Evolutionary conservation across 352 stramenopile genomes (phyloP).

Genomic region (Phytophthora citrophthora): DNA sequence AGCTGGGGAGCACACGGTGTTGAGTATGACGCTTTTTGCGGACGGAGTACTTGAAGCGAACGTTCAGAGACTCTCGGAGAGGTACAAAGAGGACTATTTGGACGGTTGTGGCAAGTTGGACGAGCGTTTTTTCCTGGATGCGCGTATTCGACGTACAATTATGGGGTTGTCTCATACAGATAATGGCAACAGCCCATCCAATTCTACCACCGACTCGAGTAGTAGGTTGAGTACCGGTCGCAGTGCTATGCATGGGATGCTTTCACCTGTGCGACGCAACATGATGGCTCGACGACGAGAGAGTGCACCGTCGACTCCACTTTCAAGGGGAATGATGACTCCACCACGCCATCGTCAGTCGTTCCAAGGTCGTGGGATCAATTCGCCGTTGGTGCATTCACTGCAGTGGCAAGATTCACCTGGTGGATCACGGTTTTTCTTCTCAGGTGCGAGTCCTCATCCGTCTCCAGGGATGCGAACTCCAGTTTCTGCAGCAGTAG

Average conservation of each 20-base stretch:
- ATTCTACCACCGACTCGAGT: constrained; percentile 20
- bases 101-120: constrained; percentile 60
- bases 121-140: constrained; percentile 62
- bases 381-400: constrained; percentile 44
- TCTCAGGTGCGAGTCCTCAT: constrained; percentile 31
- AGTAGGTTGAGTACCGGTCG: constrained; percentile 21
- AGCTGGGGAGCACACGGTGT: neutral
- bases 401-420: constrained; percentile 82
- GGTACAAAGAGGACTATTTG: constrained; percentile 59
- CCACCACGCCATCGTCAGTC: constrained; percentile 41
- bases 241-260: constrained; percentile 27
- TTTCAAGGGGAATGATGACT: constrained; percentile 40
- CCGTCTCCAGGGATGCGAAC: constrained; percentile 67
- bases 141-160: constrained; percentile 34
- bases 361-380: constrained; percentile 22
- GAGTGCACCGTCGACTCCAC: constrained; percentile 11
- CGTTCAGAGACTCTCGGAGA: constrained; percentile 35
- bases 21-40: constrained; percentile 42
- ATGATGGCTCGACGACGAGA: constrained; percentile 44
- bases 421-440: constrained; percentile 12
- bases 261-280: constrained; percentile 46
- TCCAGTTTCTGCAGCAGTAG: constrained; percentile 77
- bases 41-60: constrained; percentile 51
- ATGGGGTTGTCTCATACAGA: constrained; percentile 34
- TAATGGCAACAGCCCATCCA: constrained; percentile 9